A percentile compares a stretch with the other conserved stretches of the same genome.
phyloP scores from a whole-genome alignment of 805 yeast species.

The Babjeviella inositovora region DNA sequence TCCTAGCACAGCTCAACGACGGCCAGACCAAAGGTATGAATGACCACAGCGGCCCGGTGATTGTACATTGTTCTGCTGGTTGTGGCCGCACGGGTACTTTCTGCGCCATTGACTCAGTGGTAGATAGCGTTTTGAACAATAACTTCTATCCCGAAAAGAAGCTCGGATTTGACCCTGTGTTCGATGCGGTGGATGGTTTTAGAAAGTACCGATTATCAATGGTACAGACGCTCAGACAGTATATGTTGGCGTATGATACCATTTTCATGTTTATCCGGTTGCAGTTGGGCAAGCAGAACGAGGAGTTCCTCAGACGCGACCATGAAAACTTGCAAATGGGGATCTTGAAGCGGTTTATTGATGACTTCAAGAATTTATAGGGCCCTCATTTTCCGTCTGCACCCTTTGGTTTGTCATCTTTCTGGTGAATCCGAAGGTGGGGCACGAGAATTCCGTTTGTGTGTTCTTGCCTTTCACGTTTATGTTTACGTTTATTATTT shows the following conservation, averaged over 20 bases:
- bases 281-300: conserved; percentile 1
- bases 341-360: too few species aligned
- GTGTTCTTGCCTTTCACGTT: too few species aligned
- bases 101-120: conserved; percentile 49
- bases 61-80: conserved; percentile 93
- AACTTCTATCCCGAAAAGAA: conserved; percentile 5
- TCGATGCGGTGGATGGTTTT: conserved; percentile 25
- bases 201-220: conserved; percentile 37
- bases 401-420: too few species aligned
- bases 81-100: conserved; percentile 94
- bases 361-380: too few species aligned
- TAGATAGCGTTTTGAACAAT: conserved; percentile 11
- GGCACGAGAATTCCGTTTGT: too few species aligned
- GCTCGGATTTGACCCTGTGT: conserved; percentile 20
- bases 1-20: conserved; percentile 5
- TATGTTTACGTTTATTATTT: too few species aligned
- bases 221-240: conserved; percentile 44
- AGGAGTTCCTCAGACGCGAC: too few species aligned
- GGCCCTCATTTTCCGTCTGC: too few species aligned
- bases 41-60: conserved; percentile 27
- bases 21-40: conserved; percentile 1
- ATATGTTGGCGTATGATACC: conserved; percentile 29
- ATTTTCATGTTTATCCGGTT: conserved; percentile 9
- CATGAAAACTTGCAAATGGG: too few species aligned
- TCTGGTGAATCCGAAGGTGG: too few species aligned